phyloP scores from a whole-genome alignment of 2,329 filamentous ascomycete species.

The Myriosclerotinia scirpicola region DNA sequence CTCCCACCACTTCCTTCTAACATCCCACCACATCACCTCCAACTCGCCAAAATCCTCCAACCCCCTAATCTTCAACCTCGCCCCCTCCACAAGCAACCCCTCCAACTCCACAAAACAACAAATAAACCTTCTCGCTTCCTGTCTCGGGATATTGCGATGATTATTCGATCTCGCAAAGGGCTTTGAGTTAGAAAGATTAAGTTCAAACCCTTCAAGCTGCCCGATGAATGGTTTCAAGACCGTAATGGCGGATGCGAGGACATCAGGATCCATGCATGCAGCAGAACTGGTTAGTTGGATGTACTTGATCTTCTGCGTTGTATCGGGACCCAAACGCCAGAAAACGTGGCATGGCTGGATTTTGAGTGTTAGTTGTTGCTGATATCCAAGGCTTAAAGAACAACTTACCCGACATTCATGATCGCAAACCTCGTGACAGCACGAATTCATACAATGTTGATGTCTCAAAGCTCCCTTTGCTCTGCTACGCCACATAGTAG shows the following conservation, averaged over 20 bases:
- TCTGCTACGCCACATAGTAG: not conserved
- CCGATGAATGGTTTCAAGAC: conserved; percentile 14
- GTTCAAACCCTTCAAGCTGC: not conserved
- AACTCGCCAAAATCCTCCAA: not conserved
- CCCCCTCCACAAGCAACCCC: not conserved
- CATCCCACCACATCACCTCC: conserved; percentile 20
- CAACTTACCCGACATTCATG: conserved; percentile 6
- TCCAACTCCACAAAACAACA: conserved; percentile 20
- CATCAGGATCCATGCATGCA: conserved; percentile 5
- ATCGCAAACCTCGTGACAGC: not conserved
- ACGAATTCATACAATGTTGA: conserved; percentile 20
- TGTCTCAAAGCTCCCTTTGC: conserved; percentile 7
- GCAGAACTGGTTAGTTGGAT: not conserved
- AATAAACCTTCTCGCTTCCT: not conserved
- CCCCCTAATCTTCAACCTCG: conserved; percentile 4
- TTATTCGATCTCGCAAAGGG: rapidly evolving
- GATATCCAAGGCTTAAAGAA: not conserved
- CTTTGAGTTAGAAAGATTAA: not conserved
- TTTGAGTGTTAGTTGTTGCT: rapidly evolving
- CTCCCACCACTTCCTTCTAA: conserved; percentile 21
- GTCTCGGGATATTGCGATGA: not conserved
- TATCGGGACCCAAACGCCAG: not conserved
- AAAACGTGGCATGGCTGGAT: not conserved
- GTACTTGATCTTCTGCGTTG: conserved; percentile 2
- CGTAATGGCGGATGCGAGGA: conserved; percentile 18